Conservation (phyloP, 768 basidiomycete species). For the Lentinula lateritia region DNA sequence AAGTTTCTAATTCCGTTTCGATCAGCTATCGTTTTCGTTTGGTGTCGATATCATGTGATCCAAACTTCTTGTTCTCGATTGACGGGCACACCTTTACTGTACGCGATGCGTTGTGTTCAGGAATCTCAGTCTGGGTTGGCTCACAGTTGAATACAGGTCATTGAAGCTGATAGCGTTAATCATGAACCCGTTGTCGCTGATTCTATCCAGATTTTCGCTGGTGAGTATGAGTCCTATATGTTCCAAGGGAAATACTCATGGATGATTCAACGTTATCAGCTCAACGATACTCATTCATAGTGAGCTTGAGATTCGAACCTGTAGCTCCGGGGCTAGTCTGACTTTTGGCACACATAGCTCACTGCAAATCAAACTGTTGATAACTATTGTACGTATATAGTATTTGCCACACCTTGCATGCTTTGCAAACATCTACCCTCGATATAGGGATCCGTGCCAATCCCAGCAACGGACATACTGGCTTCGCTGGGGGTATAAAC, state of each 20-base stretch:
- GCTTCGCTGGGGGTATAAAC: slow-evolving; percentile 26
- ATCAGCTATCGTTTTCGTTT: slow-evolving; percentile 14
- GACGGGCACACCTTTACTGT: slow-evolving; percentile 21
- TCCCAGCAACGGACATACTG: slow-evolving; percentile 13
- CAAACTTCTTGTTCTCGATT: slow-evolving; percentile 19
- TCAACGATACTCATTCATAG: slow-evolving; percentile 31
- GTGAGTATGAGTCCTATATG: slow-evolving; percentile 8
- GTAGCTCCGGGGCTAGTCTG: no score
- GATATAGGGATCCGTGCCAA: slow-evolving; percentile 22
- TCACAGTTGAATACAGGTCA: slow-evolving; percentile 14
- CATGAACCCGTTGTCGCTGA: slow-evolving; percentile 21
- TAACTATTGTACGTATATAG: slow-evolving; percentile 32
- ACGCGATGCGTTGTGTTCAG: background rate
- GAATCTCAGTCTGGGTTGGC: background rate
- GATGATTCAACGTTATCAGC: slow-evolving; percentile 11
- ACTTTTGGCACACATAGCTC: slow-evolving; percentile 12
- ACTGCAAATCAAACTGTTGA: slow-evolving; percentile 33
- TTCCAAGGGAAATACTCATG: slow-evolving; percentile 1
- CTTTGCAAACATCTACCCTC: background rate
- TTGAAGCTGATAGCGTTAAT: slow-evolving; percentile 28
- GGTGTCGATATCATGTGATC: slow-evolving; percentile 29
- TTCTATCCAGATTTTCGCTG: slow-evolving; percentile 24
- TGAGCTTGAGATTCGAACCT: slow-evolving; percentile 9
- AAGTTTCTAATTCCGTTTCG: background rate
- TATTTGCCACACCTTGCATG: background rate